Base-by-base conservation (phyloP, 2,329 filamentous ascomycete genomes). In the Anisogramma anomala region DNA sequence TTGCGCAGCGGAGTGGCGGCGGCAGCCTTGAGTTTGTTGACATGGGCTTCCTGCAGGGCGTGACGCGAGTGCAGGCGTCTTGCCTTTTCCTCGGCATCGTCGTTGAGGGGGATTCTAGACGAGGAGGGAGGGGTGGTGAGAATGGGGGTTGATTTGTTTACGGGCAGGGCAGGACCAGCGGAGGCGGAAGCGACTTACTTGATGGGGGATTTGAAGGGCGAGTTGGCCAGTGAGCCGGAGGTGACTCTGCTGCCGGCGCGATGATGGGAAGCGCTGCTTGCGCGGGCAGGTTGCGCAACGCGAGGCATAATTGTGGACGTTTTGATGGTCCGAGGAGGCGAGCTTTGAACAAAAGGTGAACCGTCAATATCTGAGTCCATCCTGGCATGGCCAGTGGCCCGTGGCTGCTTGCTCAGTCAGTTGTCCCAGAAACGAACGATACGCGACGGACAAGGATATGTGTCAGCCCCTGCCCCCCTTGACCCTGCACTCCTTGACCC, bases 81-180 rank as follows among this genome's bases (percentile, higher is more conserved):
- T 36, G 87, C 88, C 62, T 93, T 94, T 65, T 98, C 91, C 53
- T 82, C 78, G 46, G 77, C 80, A 69, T 98, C 91, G 66, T 98
- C 91, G 66, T 96, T 96, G 48, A 98, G 76, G 26, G 91, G 88
- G 46, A 98, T 93, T 59, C 86, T 94, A 54, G 33, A 23, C 22
- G 28, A 19, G 15, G 27, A 13, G 17, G 13, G 22, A 19, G 15
- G 27, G 8, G 17, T n/a, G 22, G 36, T 43, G 15, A 43, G 41
- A 15, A n/a, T 6, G 14, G n/a, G 13, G 15, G 3, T 30, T 25
- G 22, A 23, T 28, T 32, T 38, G 31, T 39, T 38, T 40, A 48
- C 42, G 25, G 26, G 23, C 36, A 17, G 19, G 33, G 36, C n/a
- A n/a, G n/a, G n/a, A n/a, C n/a, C n/a, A n/a, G n/a, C n/a, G n/a